Evolutionary conservation across 176 grass and related monocot species (phyloP).

Genomic region (Oropetium thomaeum): DNA sequence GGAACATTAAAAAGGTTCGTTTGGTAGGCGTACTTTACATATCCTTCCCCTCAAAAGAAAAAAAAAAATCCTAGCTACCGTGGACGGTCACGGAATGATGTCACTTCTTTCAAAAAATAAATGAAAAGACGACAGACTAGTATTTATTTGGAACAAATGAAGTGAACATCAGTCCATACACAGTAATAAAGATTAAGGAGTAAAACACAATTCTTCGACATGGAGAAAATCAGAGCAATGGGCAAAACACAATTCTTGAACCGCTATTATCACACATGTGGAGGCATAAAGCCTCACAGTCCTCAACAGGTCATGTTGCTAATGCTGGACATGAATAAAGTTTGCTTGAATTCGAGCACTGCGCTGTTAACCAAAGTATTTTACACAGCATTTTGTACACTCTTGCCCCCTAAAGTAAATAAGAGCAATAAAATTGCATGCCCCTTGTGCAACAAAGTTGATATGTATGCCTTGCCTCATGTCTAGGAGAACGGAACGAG

Average conservation of each 20-base stretch:
- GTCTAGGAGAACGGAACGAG: conserved; percentile 2
- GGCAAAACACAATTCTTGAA: too few species aligned
- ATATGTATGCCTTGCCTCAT: neutral
- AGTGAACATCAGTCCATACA: neutral
- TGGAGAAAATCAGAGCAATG: neutral
- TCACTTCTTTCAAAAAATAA: too few species aligned
- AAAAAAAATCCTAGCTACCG: neutral
- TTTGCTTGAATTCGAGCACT: neutral
- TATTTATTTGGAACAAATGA: neutral
- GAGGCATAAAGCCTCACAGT: neutral
- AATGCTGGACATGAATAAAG: neutral
- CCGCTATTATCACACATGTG: neutral
- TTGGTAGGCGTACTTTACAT: too few species aligned
- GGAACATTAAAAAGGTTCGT: too few species aligned
- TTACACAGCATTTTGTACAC: neutral
- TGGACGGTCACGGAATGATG: too few species aligned
- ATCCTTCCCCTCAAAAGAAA: neutral
- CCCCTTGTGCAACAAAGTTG: neutral
- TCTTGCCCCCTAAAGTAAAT: neutral
- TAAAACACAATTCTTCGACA: neutral
- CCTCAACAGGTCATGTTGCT: neutral
- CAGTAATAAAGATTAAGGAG: neutral
- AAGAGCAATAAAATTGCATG: neutral
- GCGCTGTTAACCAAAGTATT: neutral
- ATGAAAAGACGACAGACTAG: neutral